These are phyloP conservation scores for Cryptococcus jaspeensis DNA, from an alignment of 1,284 basidiomycete genomes.

Conservation along the genomic window DNA sequence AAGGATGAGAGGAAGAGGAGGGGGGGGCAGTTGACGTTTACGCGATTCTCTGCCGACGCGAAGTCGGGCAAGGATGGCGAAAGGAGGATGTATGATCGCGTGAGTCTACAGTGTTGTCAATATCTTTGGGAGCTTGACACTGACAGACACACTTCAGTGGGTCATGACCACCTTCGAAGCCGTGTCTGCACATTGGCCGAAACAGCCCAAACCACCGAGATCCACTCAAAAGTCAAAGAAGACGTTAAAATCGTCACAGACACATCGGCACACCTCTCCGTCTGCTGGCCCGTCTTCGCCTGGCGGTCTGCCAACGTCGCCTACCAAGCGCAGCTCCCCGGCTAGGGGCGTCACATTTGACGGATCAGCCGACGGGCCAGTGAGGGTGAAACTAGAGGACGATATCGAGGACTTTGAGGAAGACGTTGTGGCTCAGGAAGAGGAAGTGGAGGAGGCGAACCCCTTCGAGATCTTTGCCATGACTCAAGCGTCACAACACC, in stretches of 20 bases:
- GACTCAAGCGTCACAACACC: conserved; percentile 34
- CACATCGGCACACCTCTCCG: too few species aligned
- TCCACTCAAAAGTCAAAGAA: conserved; percentile 29
- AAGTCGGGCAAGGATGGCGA: conserved; percentile 34
- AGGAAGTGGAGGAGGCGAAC: conserved; percentile 37
- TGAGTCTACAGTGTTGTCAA: conserved; percentile 14
- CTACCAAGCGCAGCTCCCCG: too few species aligned
- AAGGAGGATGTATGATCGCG: conserved; percentile 52
- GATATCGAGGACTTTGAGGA: neutral
- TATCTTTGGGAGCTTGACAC: neutral
- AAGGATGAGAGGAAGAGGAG: conserved; percentile 50
- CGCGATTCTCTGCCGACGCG: conserved; percentile 36
- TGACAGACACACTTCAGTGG: conserved; percentile 51
- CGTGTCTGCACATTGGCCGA: conserved; percentile 54
- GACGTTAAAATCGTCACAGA: conserved; percentile 6
- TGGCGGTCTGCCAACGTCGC: too few species aligned
- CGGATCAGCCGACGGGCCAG: neutral
- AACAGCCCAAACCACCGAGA: conserved; percentile 14
- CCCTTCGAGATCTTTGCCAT: conserved; percentile 41
- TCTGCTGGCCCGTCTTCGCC: too few species aligned
- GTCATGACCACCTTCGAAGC: conserved; percentile 88
- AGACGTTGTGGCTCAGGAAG: neutral
- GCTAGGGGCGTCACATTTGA: neutral
- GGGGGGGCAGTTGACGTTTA: conserved; percentile 35
- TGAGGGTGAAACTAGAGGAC: too few species aligned